Evolutionary conservation across 2,329 filamentous ascomycete species (phyloP), one percentile per base, ranked within the genome.

Genomic region (Chalara sp.): DNA sequence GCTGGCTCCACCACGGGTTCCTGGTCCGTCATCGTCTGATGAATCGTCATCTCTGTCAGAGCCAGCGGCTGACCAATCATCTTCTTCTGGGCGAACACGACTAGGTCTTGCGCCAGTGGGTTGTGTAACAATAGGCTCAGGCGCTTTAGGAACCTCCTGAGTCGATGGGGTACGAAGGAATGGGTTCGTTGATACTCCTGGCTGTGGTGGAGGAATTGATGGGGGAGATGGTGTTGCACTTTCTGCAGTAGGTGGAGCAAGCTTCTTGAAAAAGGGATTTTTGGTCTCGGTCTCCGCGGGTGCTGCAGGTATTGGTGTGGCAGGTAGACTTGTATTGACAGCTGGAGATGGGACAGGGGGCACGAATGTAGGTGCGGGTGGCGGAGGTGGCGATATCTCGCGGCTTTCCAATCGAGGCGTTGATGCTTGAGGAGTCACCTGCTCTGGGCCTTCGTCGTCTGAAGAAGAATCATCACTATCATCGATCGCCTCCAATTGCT

Each of bases 211-310:
- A 12, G 46, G 29, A 44, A 44, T 44, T 8, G 47, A 8, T 12
- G 46, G 30, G 32, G 46, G 29, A 28, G 40, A 37, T 4, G 81
- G 74, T 66, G 91, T 86, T n/a, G 21, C n/a, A 47, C 6, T n/a
- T n/a, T 48, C 46, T 4, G 13, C 28, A 13, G 46, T 28, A 37
- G 13, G 33, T 31, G 46, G 28, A 46, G 83, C 84, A 76, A 95
- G 83, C 72, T 91, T 93, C 69, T 86, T 89, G 73, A 92, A 89
- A 73, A 95, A 99, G 3, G 93, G 93, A 65, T 97, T 97, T 68
- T 88, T 92, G 62, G 89, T 96, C 69, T 95, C 88, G 2, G 79
- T 76, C 58, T 89, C 84, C 44, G 80, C 75, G 32, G 75, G 67
- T 30, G 52, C 45, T 30, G 50, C 37, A 11, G 57, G 52, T 11